Evolutionary conservation across 2,329 filamentous ascomycete species (phyloP).

Genomic region (Didymella segeticola): DNA sequence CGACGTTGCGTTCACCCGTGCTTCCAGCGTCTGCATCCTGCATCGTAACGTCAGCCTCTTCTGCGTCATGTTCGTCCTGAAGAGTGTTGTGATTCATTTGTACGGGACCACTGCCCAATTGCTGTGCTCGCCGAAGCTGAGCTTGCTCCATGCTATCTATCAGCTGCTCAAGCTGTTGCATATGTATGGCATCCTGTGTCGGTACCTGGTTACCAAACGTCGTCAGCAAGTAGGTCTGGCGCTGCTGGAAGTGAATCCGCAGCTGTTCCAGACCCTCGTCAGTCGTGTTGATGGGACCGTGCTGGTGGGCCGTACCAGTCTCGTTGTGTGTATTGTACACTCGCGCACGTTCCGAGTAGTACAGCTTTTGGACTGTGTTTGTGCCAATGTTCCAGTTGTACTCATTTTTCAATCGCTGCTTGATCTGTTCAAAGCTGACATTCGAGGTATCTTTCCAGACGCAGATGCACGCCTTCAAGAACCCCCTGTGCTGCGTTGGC

Average conservation of each 20-base stretch:
- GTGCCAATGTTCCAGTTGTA: conserved; percentile 19
- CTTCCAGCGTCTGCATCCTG: background rate
- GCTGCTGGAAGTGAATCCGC: background rate
- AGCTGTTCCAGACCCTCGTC: background rate
- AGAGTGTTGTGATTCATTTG: background rate
- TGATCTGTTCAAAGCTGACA: conserved; percentile 19
- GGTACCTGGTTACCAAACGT: background rate
- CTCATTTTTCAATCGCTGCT: conserved; percentile 17
- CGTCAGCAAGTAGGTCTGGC: background rate
- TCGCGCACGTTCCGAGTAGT: conserved; percentile 10
- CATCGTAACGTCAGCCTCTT: background rate
- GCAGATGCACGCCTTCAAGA: conserved; percentile 25
- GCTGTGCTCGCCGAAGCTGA: background rate
- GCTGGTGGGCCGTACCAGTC: background rate
- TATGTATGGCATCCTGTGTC: background rate
- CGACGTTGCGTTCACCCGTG: background rate
- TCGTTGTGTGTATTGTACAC: conserved; percentile 14
- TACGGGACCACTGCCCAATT: background rate
- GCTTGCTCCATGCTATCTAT: background rate
- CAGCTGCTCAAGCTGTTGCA: background rate
- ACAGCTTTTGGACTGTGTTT: conserved; percentile 23
- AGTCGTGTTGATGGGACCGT: background rate
- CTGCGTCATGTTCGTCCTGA: background rate
- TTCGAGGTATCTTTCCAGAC: conserved; percentile 20
- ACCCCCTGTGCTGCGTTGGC: background rate